Evolutionary conservation across 805 yeast species (phyloP), one percentile per base, ranked within the genome.

Genomic region (Saccharomycopsis malanga): DNA sequence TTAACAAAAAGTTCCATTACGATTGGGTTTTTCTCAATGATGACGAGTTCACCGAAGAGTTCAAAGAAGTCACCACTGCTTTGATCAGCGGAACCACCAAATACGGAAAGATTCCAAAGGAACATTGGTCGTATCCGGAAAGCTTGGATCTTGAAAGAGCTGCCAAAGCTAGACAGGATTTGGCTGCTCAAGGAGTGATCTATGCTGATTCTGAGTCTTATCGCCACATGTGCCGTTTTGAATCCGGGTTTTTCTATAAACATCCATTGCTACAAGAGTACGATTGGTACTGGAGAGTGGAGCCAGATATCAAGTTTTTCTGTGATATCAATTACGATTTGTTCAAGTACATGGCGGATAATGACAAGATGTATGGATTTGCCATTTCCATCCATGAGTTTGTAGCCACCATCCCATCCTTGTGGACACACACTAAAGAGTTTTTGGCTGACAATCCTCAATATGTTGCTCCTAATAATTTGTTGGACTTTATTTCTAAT

Each of bases 1-100:
- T 88, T 69, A 88, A 91, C 68, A 63, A 65, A 43, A 70, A 80
- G 54, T 88, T 61, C 66, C 76, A 84, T 54, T 89, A 89, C 62
- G 95, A 87, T 61, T 89, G 96, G 96, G 88, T 88, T 15, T 89
- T 89, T 63, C 68, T 91, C 56, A 89, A 89, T 65, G 91, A 89
- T 61, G 81, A 75, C 48, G 80, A 75, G 22, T 89, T 87, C 63
- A 68, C 72, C 29, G 83, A 82, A 1, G 87, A 82, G 49, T 88
- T 89, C 66, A 82, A 77, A 60, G 58, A 59, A 3, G 65, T 69
- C 34, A 74, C 87, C 14, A 47, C 71, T 0, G 60, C 71, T 1
- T 66, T 79, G 46, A 76, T 79, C 27, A 73, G 83, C 45, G 95
- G 96, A 39, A 71, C 65, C 34, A 77, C 83, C 42, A 75, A 76